Conservation (phyloP, 1,284 basidiomycete genomes). For the Ganoderma resinaceum region DNA sequence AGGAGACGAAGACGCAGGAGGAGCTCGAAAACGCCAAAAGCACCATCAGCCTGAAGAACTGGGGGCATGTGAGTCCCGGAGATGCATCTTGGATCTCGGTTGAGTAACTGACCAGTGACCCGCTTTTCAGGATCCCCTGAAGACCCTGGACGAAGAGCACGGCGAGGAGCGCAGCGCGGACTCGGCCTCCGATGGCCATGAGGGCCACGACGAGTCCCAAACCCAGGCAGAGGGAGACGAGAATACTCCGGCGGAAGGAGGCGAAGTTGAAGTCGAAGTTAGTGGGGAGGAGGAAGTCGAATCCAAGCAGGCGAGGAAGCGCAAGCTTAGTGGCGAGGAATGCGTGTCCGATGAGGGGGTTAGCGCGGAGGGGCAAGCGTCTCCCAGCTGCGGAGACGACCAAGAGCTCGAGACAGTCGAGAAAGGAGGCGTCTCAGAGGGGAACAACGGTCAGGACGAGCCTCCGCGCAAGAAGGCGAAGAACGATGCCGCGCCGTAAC, state of each 20-base stretch:
- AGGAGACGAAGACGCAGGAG: constrained; percentile 44
- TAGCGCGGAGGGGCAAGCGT: not conserved
- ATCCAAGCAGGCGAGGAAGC: constrained; percentile 19
- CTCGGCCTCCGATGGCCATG: not conserved
- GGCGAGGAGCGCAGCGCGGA: constrained; percentile 8
- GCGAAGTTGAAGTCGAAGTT: not conserved
- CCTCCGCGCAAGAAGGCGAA: constrained; percentile 38
- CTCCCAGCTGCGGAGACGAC: constrained; percentile 1
- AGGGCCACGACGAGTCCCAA: not conserved
- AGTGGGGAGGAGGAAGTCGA: constrained; percentile 10
- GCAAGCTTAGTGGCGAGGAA: constrained; percentile 27
- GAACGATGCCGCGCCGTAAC: constrained; percentile 15
- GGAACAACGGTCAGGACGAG: constrained; percentile 12
- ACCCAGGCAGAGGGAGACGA: not conserved
- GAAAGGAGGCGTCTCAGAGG: constrained; percentile 9
- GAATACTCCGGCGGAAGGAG: not conserved
- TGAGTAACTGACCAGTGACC: not conserved
- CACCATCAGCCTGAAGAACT: constrained; percentile 46
- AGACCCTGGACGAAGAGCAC: constrained; percentile 31
- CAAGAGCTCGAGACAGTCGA: constrained; percentile 3
- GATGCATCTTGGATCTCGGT: not conserved
- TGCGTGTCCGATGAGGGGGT: not conserved
- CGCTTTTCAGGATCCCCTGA: constrained; percentile 38
- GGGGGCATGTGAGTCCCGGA: constrained; percentile 42
- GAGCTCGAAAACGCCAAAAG: constrained; percentile 45